Base-by-base conservation (phyloP, 805 yeast genomes). In the Kodamaea laetipori region DNA sequence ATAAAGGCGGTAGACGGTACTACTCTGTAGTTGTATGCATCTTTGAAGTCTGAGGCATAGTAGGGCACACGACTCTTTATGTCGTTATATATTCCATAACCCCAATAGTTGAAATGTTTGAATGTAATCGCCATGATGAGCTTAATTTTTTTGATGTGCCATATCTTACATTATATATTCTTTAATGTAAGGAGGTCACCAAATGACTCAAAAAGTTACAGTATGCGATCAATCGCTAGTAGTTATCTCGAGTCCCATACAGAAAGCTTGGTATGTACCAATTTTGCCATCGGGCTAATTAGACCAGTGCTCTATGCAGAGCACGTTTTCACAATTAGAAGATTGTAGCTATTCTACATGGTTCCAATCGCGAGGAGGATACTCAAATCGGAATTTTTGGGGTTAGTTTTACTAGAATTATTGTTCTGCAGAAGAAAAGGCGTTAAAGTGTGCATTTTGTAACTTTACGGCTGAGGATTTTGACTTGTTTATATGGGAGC, bases 21-120 rank as follows among this genome's bases (percentile, higher is more conserved):
- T 10, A 90, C 95, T 55, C 99, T 66, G 60, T 94, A 94, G 58
- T 87, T 83, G 64, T 76, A 72, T 0, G 92, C 92, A 67, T 92
- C 98, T 11, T 56, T 75, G 80, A 92, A 84, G 60, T 92, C 98
- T 1, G 89, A 78, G 38, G 53, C 42, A 57, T 92, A 92, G 54
- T 73, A 78, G 0, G 96, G 96, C 5, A 77, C 34, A 33, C 89
- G 60, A 10, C 61, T 60, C 27, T 59, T 59, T 21, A 84, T 51
- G 50, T 84, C 90, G 24, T 66, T 64, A 43, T 62, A 63, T 23
- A 84, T 74, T 5, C 90, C 90, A 41, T 60, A 61, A 6, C 80
- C 78, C 45, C 43, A 39, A 28, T 47, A 49, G 37, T 47, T 45
- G 42, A 47, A 43, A 16, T 43, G 31, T 16, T 43, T 50, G 43